Evolutionary conservation across 75 land plant species (phyloP).

Genomic region (Ceratopteris richardii): DNA sequence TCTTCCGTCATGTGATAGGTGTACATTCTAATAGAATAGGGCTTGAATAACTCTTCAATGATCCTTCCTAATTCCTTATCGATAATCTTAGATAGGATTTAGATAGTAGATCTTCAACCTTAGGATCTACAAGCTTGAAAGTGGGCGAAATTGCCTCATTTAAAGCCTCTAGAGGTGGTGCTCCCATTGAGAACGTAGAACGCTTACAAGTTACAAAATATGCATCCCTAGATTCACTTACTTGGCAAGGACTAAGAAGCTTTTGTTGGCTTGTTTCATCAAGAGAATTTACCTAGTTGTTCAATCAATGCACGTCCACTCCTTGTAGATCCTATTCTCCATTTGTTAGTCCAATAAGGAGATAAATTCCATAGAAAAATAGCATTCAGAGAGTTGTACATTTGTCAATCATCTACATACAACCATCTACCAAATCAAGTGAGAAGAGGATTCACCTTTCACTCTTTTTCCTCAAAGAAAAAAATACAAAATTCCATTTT

Average conservation of each 20-base stretch:
- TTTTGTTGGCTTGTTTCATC: background rate
- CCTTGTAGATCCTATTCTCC: conserved; percentile 47
- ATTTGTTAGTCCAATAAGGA: conserved; percentile 55
- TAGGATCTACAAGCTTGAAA: conserved; percentile 17
- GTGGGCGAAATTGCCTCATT: conserved; percentile 16
- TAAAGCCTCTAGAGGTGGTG: conserved; percentile 14
- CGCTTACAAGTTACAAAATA: background rate
- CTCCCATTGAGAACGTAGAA: conserved; percentile 12
- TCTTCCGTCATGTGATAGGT: conserved; percentile 15
- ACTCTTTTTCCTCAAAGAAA: conserved; percentile 51
- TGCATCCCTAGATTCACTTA: background rate
- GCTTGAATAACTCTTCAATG: background rate
- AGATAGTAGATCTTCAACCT: background rate
- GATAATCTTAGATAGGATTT: background rate
- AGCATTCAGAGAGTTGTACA: conserved; percentile 55
- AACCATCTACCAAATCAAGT: background rate
- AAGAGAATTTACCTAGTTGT: conserved; percentile 17
- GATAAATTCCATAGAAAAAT: conserved; percentile 71
- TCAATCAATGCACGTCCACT: background rate
- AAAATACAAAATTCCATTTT: conserved; percentile 41
- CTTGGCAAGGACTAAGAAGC: conserved; percentile 16
- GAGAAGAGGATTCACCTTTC: conserved; percentile 48
- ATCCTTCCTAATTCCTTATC: background rate
- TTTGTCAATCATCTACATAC: conserved; percentile 61
- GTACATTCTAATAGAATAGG: too few species aligned